A percentile compares a stretch with the other conserved stretches of the same genome.
phyloP scores from a whole-genome alignment of 202 grass and related monocot species.

The Miscanthus sacchariflorus region DNA sequence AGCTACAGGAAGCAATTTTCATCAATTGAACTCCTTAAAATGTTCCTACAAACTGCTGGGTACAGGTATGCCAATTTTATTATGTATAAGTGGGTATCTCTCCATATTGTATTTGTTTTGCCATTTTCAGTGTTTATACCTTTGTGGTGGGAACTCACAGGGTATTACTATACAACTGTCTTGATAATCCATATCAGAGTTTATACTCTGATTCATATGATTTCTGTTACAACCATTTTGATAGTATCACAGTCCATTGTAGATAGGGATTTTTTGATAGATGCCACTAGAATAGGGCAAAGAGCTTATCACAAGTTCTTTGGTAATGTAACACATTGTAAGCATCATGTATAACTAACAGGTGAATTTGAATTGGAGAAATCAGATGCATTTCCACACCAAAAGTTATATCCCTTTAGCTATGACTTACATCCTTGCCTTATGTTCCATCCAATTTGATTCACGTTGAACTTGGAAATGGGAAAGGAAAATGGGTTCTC shows the following conservation, averaged over 20 bases:
- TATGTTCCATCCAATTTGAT: neutral
- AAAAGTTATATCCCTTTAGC: slow-evolving; percentile 7
- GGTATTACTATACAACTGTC: slow-evolving; percentile 1
- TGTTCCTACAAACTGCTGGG: slow-evolving; percentile 89
- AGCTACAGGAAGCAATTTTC: slow-evolving; percentile 95
- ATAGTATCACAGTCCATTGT: slow-evolving; percentile 20
- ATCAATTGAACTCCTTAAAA: slow-evolving; percentile 90
- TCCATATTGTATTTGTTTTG: slow-evolving; percentile 7
- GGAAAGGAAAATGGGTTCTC: neutral
- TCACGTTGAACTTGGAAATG: slow-evolving; percentile 6
- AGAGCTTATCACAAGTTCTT: neutral
- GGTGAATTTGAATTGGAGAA: slow-evolving; percentile 17
- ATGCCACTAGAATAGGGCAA: neutral
- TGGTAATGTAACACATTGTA: slow-evolving; percentile 7
- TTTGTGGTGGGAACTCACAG: neutral
- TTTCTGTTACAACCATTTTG: slow-evolving; percentile 20
- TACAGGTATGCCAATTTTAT: slow-evolving; percentile 62
- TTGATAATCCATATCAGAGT: slow-evolving; percentile 21
- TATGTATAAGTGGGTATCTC: slow-evolving; percentile 11
- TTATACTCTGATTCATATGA: slow-evolving; percentile 30
- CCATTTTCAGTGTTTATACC: neutral
- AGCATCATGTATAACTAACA: slow-evolving; percentile 32
- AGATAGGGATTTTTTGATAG: neutral
- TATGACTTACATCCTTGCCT: slow-evolving; percentile 29
- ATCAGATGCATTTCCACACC: neutral